These are phyloP conservation scores for Fulvia fulva DNA, from an alignment of 2,329 filamentous ascomycete species.

Conservation along the genomic window DNA sequence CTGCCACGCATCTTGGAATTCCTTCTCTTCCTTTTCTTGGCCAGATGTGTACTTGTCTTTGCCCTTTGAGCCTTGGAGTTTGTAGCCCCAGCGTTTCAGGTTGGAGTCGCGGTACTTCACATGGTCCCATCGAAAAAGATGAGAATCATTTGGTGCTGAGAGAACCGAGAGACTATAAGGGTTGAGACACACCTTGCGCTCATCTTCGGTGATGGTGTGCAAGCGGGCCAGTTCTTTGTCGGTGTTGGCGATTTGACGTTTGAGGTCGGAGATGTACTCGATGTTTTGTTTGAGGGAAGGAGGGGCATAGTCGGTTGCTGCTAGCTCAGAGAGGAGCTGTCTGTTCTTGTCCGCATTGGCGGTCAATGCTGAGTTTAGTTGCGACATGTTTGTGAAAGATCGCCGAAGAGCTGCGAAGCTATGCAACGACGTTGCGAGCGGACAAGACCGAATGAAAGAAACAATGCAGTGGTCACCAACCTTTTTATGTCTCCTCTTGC, in stretches of 20 bases:
- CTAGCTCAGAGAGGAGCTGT: slow-evolving; percentile 45
- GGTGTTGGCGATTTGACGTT: slow-evolving; percentile 38
- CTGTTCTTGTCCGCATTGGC: slow-evolving; percentile 25
- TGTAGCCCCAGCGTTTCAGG: slow-evolving; percentile 51
- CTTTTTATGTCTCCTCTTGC: background rate
- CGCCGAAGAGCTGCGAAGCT: background rate
- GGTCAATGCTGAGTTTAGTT: slow-evolving; percentile 12
- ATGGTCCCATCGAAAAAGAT: slow-evolving; percentile 39
- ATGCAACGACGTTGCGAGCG: background rate
- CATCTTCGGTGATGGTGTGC: slow-evolving; percentile 42
- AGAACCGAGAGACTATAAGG: too few species aligned
- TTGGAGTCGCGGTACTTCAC: slow-evolving; percentile 52
- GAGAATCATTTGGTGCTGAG: background rate
- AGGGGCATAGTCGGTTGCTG: slow-evolving; percentile 48
- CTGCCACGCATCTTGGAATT: slow-evolving; percentile 53
- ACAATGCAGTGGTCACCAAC: background rate
- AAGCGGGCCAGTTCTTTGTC: slow-evolving; percentile 40
- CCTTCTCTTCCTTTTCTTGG: slow-evolving; percentile 52
- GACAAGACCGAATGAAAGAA: background rate
- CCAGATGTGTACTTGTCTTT: slow-evolving; percentile 47
- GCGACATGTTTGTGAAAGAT: slow-evolving; percentile 12
- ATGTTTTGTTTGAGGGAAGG: slow-evolving; percentile 46
- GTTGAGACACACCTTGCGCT: slow-evolving; percentile 40
- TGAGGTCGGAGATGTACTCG: slow-evolving; percentile 45
- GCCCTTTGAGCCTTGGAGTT: slow-evolving; percentile 45